phyloP scores from a whole-genome alignment of 2,329 filamentous ascomycete genomes.

The Lasiodiplodia theobromae region DNA sequence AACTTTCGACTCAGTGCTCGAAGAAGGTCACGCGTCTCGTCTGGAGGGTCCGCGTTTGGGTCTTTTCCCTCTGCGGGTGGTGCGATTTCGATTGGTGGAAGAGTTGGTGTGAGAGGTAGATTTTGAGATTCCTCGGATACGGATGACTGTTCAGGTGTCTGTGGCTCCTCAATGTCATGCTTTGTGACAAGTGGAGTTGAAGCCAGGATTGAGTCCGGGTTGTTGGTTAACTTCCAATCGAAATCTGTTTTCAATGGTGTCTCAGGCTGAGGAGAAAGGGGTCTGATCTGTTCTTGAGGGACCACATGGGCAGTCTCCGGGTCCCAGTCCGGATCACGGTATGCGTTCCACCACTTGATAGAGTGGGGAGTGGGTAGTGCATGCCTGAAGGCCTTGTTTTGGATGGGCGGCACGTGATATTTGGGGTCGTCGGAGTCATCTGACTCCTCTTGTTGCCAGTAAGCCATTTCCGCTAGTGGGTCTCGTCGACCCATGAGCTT shows the following conservation, averaged over 20 bases:
- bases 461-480: neutral
- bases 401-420: no score
- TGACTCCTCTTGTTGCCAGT: neutral
- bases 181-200: neutral
- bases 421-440: no score
- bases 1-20: neutral
- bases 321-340: slow-evolving; percentile 3
- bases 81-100: no score
- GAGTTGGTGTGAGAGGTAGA: no score
- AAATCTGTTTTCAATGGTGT: neutral
- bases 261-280: neutral
- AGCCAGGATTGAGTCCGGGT: neutral
- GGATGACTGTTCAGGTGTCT: no score
- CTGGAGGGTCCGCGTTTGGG: neutral
- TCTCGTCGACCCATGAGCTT: neutral
- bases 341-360: neutral
- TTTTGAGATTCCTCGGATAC: no score
- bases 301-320: neutral
- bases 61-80: neutral
- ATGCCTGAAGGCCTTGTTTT: neutral
- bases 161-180: no score
- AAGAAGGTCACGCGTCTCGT: neutral
- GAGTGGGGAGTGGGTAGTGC: neutral
- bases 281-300: neutral
- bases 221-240: neutral